Evolutionary conservation across 441 rosid genomes (phyloP).

Genomic region (Erodium moschatum): DNA sequence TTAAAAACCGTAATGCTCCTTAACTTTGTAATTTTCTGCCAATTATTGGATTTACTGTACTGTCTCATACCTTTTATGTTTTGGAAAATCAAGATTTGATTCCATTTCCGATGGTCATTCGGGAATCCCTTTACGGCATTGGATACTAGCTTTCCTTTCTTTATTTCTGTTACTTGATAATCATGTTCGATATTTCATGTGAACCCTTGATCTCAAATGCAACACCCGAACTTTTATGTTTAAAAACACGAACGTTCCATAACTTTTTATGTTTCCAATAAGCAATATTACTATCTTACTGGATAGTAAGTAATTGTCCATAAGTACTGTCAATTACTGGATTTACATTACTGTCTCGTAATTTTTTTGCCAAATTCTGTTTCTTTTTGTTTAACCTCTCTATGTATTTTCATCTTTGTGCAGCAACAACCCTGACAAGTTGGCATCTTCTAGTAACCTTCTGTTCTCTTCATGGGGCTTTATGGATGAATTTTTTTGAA

Average conservation of each 20-base stretch:
- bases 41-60: neutral
- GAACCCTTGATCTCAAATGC: neutral
- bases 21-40: neutral
- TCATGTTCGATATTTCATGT: neutral
- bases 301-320: too few relatives aligned
- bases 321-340: too few relatives aligned
- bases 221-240: too few relatives aligned
- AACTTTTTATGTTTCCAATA: too few relatives aligned
- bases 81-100: neutral
- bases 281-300: too few relatives aligned
- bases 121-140: too few relatives aligned
- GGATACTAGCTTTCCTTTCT: neutral
- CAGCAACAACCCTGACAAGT: conserved; percentile 98
- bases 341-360: too few relatives aligned
- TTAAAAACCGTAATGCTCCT: neutral
- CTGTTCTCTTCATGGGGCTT: conserved; percentile 94
- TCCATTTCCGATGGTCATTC: too few relatives aligned
- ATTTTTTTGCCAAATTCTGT: neutral
- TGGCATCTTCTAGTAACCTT: conserved; percentile 99
- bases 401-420: conserved; percentile 10
- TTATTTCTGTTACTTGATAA: neutral
- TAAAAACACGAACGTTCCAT: too few relatives aligned
- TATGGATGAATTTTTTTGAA: conserved; percentile 92
- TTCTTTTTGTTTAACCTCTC: neutral
- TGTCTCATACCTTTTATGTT: neutral